These are phyloP conservation scores for Lecanoromycetidae sp. DNA, from an alignment of 2,329 filamentous ascomycete genomes.

Conservation along the genomic window DNA sequence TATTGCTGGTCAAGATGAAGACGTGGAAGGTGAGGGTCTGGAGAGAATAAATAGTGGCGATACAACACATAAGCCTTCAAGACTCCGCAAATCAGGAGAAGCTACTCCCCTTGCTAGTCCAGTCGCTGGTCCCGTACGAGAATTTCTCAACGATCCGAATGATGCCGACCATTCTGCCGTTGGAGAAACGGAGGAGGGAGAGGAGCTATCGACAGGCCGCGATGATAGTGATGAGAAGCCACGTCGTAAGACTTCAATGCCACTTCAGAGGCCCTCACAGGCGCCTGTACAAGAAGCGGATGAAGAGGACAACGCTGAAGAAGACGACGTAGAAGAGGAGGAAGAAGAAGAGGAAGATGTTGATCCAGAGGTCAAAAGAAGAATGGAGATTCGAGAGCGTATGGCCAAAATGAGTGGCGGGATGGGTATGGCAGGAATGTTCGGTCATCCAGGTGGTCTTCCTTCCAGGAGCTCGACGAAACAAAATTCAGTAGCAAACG, in stretches of 20 bases:
- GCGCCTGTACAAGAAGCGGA: slow-evolving; percentile 27
- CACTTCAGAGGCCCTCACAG: slow-evolving; percentile 7
- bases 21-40: slow-evolving; percentile 21
- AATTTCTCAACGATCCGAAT: slow-evolving; percentile 49
- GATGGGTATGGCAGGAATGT: slow-evolving; percentile 94
- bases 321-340: slow-evolving; percentile 42
- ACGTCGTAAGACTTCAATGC: slow-evolving; percentile 18
- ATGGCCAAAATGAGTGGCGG: slow-evolving; percentile 99
- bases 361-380: slow-evolving; percentile 73
- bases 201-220: slow-evolving; percentile 52
- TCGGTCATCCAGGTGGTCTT: slow-evolving; percentile 59
- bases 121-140: slow-evolving; percentile 32
- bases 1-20: slow-evolving; percentile 15
- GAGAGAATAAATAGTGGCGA: slow-evolving; percentile 26
- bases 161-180: slow-evolving; percentile 54
- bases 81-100: slow-evolving; percentile 26
- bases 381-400: slow-evolving; percentile 77
- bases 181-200: slow-evolving; percentile 51
- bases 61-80: slow-evolving; percentile 23
- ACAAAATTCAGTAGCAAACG: slow-evolving; percentile 17
- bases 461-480: slow-evolving; percentile 11
- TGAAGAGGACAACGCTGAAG: slow-evolving; percentile 34
- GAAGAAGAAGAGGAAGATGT: slow-evolving; percentile 75
- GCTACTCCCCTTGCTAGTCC: slow-evolving; percentile 25
- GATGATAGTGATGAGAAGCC: slow-evolving; percentile 59